Base-by-base conservation (phyloP, 2,329 filamentous ascomycete genomes). In the Diaporthe citrichinensis region DNA sequence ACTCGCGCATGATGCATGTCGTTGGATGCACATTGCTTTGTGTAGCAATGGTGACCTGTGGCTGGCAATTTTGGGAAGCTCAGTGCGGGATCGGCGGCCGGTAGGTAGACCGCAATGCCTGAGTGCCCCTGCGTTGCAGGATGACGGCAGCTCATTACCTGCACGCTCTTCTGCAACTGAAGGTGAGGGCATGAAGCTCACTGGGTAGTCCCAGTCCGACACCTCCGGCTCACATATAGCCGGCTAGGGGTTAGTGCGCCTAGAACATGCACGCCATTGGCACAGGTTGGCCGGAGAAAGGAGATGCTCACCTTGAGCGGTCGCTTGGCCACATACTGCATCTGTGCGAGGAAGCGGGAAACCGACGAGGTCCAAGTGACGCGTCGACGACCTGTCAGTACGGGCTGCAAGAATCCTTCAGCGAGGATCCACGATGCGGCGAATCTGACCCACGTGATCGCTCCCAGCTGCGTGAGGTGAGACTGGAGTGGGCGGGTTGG, bases 391-490 rank as follows among this genome's bases (percentile, higher is more conserved):
- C 17, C 8, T 9, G 28, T 34, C 61, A 58, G 53, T 28, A 49
- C 7, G 39, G 9, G 59, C 41, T 55, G 68, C 68, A 36, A 34
- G 39, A 68, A 71, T 39, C 46, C 51, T 55, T 71, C 59, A 44
- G n/a, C 20, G 28, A 46, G 17, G 39, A 65, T 59, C 31, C 53
- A 44, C 20, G 28, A 41, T 44, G 61, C 51, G 20, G 41, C 17
- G 15, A 49, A 59, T 65, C 69, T 73, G 51, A 53, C 59, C 55
- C 72, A 75, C 74, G 74, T 75, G 74, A 75, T 55, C 58, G 39
- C 10, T 34, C 14, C 31, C 25, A 58, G 59, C 69, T 75, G 69
- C 74, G 41, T 44, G 71, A 31, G 39, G 74, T 49, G 69, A 73
- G 59, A 68, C 31, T 73, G n/a, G n/a, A 44, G 65, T 69, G 49